Evolutionary conservation across 2,329 filamentous ascomycete genomes (phyloP).

Genomic region (Fusarium oligoseptatum): DNA sequence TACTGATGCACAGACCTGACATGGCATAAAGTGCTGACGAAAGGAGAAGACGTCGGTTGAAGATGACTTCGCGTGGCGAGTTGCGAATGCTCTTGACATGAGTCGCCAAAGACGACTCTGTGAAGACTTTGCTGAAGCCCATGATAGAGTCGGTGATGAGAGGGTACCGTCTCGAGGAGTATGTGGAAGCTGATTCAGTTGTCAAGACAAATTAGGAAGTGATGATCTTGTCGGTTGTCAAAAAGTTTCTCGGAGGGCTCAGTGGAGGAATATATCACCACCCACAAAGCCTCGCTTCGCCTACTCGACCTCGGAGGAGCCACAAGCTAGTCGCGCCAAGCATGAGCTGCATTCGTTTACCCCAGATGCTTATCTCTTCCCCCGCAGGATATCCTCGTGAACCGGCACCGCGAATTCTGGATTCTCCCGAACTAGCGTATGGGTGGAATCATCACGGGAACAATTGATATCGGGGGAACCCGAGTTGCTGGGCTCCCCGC

Average conservation of each 20-base stretch:
- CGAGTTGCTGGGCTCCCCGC: constrained; percentile 6
- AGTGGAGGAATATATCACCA: constrained; percentile 9
- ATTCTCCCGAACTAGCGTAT: constrained; percentile 22
- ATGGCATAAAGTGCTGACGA: constrained; percentile 29
- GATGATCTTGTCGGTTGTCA: background rate
- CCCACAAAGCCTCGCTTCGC: background rate
- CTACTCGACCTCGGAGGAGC: background rate
- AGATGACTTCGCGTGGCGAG: constrained; percentile 32
- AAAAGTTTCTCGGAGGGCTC: background rate
- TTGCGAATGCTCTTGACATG: constrained; percentile 23
- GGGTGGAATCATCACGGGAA: background rate
- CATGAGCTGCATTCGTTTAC: background rate
- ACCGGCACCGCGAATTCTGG: background rate
- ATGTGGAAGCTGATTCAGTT: background rate
- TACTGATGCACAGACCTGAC: constrained; percentile 34
- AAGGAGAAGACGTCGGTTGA: constrained; percentile 15
- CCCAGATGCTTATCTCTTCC: constrained; percentile 13
- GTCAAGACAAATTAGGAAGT: background rate
- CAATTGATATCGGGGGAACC: constrained; percentile 19
- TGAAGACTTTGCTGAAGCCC: constrained; percentile 9
- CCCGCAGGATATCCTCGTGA: constrained; percentile 5
- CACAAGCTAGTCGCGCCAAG: background rate
- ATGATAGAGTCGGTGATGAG: background rate
- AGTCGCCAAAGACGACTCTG: constrained; percentile 24
- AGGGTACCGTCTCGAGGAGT: background rate